Conservation (phyloP, 1,284 basidiomycete species). For the Cutaneotrichosporon curvatum region DNA sequence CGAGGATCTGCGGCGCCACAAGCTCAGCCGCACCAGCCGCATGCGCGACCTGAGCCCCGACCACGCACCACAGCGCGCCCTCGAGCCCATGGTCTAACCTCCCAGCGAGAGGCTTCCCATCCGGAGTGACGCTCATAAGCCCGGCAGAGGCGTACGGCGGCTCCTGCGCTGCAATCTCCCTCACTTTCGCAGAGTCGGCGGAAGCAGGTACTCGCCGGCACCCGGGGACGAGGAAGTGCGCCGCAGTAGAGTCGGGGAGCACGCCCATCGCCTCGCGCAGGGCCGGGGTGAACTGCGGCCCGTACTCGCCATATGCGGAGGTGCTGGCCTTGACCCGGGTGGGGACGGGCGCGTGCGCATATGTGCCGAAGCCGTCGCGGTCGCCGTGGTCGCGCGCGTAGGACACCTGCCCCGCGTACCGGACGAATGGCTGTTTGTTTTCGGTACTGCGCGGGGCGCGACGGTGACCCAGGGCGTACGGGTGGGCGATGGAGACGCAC, state of each 20-base stretch:
- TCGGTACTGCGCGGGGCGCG: neutral
- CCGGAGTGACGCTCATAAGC: conserved; percentile 28
- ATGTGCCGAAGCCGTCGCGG: conserved; percentile 25
- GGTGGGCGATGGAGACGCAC: conserved; percentile 23
- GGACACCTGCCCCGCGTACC: conserved; percentile 21
- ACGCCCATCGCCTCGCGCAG: neutral
- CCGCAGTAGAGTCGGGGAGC: conserved; percentile 14
- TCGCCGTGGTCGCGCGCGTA: conserved; percentile 29
- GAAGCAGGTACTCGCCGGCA: no score
- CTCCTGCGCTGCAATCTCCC: neutral
- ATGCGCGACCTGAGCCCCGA: conserved; percentile 29
- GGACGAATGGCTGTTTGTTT: conserved; percentile 15
- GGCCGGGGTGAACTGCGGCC: no score
- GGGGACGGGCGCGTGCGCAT: conserved; percentile 22
- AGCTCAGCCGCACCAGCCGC: conserved; percentile 20
- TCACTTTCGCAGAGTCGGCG: no score
- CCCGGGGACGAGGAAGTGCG: no score
- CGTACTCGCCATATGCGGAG: no score
- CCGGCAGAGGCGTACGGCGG: conserved; percentile 20
- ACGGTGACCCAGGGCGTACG: conserved; percentile 9
- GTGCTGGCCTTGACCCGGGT: no score
- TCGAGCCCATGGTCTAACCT: conserved; percentile 3
- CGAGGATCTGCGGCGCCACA: conserved; percentile 20
- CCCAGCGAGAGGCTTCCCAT: conserved; percentile 26
- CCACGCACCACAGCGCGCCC: conserved; percentile 14